Conservation (phyloP, 805 yeast species). For the Ogataea paradorogensis region DNA sequence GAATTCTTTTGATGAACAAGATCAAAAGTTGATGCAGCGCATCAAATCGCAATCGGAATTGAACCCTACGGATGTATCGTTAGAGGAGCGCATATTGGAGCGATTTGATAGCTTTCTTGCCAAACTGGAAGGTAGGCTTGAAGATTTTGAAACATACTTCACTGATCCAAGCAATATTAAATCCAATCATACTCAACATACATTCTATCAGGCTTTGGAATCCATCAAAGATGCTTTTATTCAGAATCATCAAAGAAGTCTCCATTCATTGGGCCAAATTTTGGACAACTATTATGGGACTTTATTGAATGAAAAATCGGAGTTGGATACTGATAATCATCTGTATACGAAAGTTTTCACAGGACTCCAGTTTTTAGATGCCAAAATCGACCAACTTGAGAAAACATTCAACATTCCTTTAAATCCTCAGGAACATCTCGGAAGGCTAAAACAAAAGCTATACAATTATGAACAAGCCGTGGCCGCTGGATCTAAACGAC, state of each 20-base stretch:
- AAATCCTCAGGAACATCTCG: slow-evolving; percentile 28
- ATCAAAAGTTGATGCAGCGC: slow-evolving; percentile 17
- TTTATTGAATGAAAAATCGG: slow-evolving; percentile 9
- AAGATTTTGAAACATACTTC: slow-evolving; percentile 28
- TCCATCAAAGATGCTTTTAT: slow-evolving; percentile 23
- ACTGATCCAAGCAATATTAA: slow-evolving; percentile 17
- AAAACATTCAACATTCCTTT: slow-evolving; percentile 30
- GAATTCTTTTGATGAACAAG: slow-evolving; percentile 12
- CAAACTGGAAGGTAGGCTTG: slow-evolving; percentile 29
- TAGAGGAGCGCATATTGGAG: slow-evolving; percentile 29
- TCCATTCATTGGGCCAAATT: slow-evolving; percentile 30
- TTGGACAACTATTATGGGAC: slow-evolving; percentile 31
- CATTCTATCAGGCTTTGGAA: slow-evolving; percentile 25
- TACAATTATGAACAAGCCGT: slow-evolving; percentile 48
- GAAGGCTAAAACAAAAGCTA: slow-evolving; percentile 34
- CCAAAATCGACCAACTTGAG: slow-evolving; percentile 40
- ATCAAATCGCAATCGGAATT: slow-evolving; percentile 12
- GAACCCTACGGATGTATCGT: slow-evolving; percentile 11
- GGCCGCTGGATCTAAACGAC: slow-evolving; percentile 40
- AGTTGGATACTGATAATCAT: slow-evolving; percentile 5
- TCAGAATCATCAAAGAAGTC: slow-evolving; percentile 24
- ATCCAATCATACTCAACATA: slow-evolving; percentile 18
- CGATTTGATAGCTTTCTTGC: slow-evolving; percentile 30
- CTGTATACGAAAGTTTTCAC: slow-evolving; percentile 34
- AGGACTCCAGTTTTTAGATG: slow-evolving; percentile 39